Conservation (phyloP, 2,329 filamentous ascomycete species). For the Dissoconium aciculare region DNA sequence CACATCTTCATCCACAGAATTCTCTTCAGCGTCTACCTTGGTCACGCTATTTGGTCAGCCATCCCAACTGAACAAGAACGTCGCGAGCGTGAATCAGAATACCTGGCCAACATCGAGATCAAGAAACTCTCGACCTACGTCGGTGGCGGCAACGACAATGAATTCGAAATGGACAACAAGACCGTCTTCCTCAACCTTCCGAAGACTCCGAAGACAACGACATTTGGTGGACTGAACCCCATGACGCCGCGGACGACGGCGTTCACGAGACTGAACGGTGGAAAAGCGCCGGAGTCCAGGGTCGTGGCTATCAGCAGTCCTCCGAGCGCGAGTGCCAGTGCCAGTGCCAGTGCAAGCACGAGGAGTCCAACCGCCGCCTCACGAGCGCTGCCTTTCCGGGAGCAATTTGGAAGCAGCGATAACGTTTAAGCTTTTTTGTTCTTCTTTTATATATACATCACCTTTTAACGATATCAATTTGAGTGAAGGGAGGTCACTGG, state of each 20-base stretch:
- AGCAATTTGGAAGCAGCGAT: constrained; percentile 12
- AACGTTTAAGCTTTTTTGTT: background rate
- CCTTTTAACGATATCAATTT: constrained; percentile 2
- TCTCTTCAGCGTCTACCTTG: constrained; percentile 46
- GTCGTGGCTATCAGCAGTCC: constrained; percentile 6
- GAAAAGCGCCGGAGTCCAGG: constrained; percentile 5
- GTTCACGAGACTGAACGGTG: constrained; percentile 43
- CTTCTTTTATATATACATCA: background rate
- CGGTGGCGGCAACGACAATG: constrained; percentile 29
- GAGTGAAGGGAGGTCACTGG: constrained; percentile 12
- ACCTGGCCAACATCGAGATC: constrained; percentile 29
- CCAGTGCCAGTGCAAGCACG: constrained; percentile 2
- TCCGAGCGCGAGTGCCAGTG: too few relatives aligned
- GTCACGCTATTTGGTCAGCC: constrained; percentile 43
- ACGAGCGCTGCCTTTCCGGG: constrained; percentile 18
- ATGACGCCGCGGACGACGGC: constrained; percentile 54
- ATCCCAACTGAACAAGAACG: constrained; percentile 28
- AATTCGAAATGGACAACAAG: constrained; percentile 36
- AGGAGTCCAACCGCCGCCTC: background rate
- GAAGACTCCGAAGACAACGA: constrained; percentile 34
- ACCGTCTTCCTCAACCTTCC: constrained; percentile 23
- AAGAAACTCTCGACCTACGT: constrained; percentile 35
- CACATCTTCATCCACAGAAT: too few relatives aligned
- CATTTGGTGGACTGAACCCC: constrained; percentile 18
- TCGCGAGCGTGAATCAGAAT: constrained; percentile 15